phyloP scores from a whole-genome alignment of 331 rosid genomes.

The Malus hybrid region DNA sequence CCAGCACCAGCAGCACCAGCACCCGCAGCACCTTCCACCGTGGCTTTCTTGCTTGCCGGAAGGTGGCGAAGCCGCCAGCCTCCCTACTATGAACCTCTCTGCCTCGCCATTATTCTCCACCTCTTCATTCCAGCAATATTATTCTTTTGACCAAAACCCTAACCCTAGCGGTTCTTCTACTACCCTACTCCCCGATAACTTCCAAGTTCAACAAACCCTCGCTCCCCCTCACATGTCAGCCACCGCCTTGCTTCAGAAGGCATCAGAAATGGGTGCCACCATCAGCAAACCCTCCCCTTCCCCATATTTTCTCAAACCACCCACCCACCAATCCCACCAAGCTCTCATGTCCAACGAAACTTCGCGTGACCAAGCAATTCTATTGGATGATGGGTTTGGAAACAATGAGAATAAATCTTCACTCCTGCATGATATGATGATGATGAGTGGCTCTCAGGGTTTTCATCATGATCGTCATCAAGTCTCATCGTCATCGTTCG shows the following conservation, averaged over 20 bases:
- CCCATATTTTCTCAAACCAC: conserved; percentile 10
- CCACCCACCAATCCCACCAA: background rate
- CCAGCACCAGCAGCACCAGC: background rate
- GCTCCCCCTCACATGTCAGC: conserved; percentile 43
- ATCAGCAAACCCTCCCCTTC: conserved; percentile 18
- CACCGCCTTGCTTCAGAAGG: conserved; percentile 60
- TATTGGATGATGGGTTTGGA: conserved; percentile 23
- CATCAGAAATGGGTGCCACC: conserved; percentile 50
- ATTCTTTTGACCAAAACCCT: conserved; percentile 40
- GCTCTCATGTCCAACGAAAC: conserved; percentile 30
- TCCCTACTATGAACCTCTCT: background rate
- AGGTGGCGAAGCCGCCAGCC: background rate
- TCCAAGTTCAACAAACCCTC: background rate
- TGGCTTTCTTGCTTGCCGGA: background rate
- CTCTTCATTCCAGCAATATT: background rate
- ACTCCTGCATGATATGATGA: conserved; percentile 49
- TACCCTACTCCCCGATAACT: background rate
- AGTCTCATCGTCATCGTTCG: background rate
- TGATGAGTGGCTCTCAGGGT: background rate
- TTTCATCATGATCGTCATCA: background rate
- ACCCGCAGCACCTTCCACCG: conserved; percentile 3
- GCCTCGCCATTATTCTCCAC: conserved; percentile 6
- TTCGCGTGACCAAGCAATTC: conserved; percentile 1
- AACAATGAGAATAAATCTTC: conserved; percentile 14
- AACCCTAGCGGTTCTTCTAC: conserved; percentile 27